Evolutionary conservation across 306 rosid species (phyloP).

Genomic region (Ochetophila trinervis): DNA sequence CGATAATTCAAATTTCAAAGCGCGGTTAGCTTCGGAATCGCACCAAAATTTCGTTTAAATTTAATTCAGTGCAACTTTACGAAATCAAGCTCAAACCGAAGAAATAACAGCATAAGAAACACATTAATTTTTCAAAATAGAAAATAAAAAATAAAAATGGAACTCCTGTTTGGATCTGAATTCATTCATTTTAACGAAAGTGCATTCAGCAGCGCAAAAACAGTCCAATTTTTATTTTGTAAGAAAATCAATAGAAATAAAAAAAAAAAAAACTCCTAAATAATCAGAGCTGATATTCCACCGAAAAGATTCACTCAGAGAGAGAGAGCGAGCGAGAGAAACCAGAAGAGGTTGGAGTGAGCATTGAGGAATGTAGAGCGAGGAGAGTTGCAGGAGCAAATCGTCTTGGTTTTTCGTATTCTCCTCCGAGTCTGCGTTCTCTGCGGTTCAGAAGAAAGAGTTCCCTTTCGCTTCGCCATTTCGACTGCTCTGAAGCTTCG

Average conservation of each 20-base stretch:
- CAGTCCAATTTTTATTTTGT: too few species aligned
- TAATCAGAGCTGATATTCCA: neutral
- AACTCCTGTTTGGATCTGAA: neutral
- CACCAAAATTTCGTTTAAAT: neutral
- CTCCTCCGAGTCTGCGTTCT: slow-evolving; percentile 46
- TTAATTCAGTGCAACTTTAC: neutral
- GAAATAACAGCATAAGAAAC: neutral
- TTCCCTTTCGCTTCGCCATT: slow-evolving; percentile 49
- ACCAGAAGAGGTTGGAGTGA: slow-evolving; percentile 62
- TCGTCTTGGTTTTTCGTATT: slow-evolving; percentile 54
- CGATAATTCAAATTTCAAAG: neutral
- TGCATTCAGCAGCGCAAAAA: too few species aligned
- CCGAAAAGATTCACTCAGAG: neutral
- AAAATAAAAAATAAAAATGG: neutral
- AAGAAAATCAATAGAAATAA: too few species aligned
- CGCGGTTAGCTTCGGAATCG: neutral
- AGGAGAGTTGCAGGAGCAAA: slow-evolving; percentile 81
- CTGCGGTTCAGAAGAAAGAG: slow-evolving; percentile 27
- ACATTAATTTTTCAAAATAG: neutral
- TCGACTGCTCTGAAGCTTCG: neutral
- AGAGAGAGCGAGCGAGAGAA: slow-evolving; percentile 28
- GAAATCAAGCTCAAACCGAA: slow-evolving; percentile 18
- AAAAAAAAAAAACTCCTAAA: too few species aligned
- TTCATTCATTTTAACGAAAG: neutral
- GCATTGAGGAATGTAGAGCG: slow-evolving; percentile 54